phyloP scores from a whole-genome alignment of 2,329 filamentous ascomycete species.

The Cercospora janseana region DNA sequence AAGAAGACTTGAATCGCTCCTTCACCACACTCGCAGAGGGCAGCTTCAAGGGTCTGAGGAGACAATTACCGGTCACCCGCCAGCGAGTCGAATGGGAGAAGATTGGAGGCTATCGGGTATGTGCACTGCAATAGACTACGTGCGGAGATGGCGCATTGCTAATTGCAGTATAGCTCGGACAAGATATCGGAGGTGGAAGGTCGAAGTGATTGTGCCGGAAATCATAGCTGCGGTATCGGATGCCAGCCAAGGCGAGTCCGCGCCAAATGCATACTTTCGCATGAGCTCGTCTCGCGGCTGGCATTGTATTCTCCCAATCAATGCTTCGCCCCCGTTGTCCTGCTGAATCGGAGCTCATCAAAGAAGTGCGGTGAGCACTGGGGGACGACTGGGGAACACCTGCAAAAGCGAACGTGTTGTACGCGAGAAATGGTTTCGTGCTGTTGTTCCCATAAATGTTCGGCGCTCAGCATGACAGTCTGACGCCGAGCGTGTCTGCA shows the following conservation, averaged over 20 bases:
- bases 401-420: no score
- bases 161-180: slow-evolving; percentile 41
- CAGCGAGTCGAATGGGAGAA: slow-evolving; percentile 99
- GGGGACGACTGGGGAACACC: no score
- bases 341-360: no score
- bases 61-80: slow-evolving; percentile 91
- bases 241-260: no score
- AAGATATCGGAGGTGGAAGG: slow-evolving; percentile 53
- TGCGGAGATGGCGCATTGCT: slow-evolving; percentile 15
- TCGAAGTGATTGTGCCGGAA: slow-evolving; percentile 32
- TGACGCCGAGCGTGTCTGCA: no score
- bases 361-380: no score
- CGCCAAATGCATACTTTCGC: no score
- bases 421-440: no score
- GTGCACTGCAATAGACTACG: slow-evolving; percentile 34
- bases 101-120: slow-evolving; percentile 83
- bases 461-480: no score
- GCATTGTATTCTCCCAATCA: no score
- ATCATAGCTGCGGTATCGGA: not conserved
- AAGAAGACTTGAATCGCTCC: slow-evolving; percentile 90
- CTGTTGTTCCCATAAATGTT: no score
- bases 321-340: no score
- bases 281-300: not conserved
- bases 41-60: slow-evolving; percentile 86
- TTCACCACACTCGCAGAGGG: slow-evolving; percentile 88